These are phyloP conservation scores for Entomophthora muscae DNA, from an alignment of 371 early-diverging fungal genomes.

Conservation along the genomic window DNA sequence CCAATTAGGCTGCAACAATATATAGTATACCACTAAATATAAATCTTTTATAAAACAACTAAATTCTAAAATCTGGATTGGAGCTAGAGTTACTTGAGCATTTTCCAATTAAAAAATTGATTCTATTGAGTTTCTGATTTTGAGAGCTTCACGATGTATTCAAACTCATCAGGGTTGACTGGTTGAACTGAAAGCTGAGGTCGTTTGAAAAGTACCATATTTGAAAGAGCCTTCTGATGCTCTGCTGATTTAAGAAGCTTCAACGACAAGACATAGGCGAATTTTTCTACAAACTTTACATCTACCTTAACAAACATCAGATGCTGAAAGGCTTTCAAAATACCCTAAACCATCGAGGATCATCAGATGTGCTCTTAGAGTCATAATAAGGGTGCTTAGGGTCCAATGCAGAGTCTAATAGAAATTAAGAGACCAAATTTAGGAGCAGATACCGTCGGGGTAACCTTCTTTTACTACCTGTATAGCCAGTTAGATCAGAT, in stretches of 20 bases:
- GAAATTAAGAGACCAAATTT: background rate
- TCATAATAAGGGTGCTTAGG: conserved; percentile 41
- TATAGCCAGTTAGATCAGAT: no score
- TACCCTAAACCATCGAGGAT: conserved; percentile 6
- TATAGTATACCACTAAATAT: no score
- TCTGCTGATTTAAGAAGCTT: conserved; percentile 34
- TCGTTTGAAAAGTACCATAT: conserved; percentile 37
- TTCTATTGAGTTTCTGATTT: no score
- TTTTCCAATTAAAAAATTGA: no score
- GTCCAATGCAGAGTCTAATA: conserved; percentile 33
- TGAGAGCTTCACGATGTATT: conserved; percentile 30
- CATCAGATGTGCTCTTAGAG: conserved; percentile 21
- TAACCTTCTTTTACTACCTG: conserved; percentile 32
- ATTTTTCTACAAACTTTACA: conserved; percentile 37
- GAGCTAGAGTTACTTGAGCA: no score
- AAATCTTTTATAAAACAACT: no score
- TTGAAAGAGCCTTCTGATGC: conserved; percentile 20
- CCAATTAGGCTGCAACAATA: no score
- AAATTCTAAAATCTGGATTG: no score
- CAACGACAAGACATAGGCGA: conserved; percentile 29
- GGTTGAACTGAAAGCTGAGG: conserved; percentile 50
- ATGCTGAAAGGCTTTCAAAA: conserved; percentile 2
- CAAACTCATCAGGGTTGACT: conserved; percentile 28
- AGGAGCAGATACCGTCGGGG: conserved; percentile 21
- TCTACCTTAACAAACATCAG: conserved; percentile 21